A percentile compares a stretch with the other conserved stretches of the same genome.
phyloP scores from a whole-genome alignment of 169 alveolate species.

The Plasmodium adleri region DNA sequence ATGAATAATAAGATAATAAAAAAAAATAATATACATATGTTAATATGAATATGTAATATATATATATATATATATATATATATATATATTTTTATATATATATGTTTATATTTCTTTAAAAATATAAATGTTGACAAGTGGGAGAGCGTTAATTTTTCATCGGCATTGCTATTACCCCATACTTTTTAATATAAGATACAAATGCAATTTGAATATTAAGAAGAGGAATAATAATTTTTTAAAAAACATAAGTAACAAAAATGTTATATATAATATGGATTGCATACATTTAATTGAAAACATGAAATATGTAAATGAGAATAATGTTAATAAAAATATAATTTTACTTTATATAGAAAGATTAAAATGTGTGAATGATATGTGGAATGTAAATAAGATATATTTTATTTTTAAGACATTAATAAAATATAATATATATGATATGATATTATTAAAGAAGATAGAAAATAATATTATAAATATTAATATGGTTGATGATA shows the following conservation, averaged over 20 bases:
- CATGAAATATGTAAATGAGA: constrained; percentile 53
- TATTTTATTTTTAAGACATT: constrained; percentile 62
- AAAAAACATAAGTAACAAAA: constrained; percentile 65
- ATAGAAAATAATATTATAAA: constrained; percentile 28
- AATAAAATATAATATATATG: constrained; percentile 38
- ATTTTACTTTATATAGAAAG: constrained; percentile 25
- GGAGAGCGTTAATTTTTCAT: too few relatives aligned
- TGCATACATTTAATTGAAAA: constrained; percentile 41
- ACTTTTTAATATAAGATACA: too few relatives aligned
- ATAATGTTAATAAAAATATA: constrained; percentile 40
- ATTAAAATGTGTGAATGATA: constrained; percentile 35
- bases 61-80: too few relatives aligned
- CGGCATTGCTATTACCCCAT: too few relatives aligned
- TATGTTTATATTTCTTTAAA: too few relatives aligned
- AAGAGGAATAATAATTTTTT: constrained; percentile 7
- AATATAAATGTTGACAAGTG: too few relatives aligned
- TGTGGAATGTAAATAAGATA: constrained; percentile 63
- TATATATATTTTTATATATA: too few relatives aligned
- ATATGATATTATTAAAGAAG: constrained; percentile 23
- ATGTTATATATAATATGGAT: constrained; percentile 59
- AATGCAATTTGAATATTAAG: too few relatives aligned
- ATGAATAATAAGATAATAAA: too few relatives aligned
- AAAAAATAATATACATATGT: too few relatives aligned
- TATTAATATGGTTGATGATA: constrained; percentile 3
- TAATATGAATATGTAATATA: too few relatives aligned